These are phyloP conservation scores for Solanum paucissectum DNA, from an alignment of 257 asterid genomes.

Conservation along the genomic window DNA sequence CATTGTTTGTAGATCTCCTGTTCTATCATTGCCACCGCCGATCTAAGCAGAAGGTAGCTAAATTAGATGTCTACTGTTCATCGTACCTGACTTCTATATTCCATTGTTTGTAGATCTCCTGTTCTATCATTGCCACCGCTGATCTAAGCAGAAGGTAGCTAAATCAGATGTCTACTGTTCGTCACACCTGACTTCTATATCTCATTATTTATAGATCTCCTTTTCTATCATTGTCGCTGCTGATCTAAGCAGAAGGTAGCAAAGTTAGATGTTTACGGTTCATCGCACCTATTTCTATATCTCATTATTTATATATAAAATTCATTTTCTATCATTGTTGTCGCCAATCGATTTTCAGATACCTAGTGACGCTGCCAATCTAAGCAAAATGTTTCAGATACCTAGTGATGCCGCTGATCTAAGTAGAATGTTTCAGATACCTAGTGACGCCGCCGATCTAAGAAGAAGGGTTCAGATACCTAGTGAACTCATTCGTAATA, in stretches of 20 bases:
- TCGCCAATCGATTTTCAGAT: background rate
- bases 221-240: no score
- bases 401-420: background rate
- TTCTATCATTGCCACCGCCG: background rate
- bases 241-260: background rate
- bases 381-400: background rate
- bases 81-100: background rate
- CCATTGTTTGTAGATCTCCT: background rate
- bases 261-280: background rate
- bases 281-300: background rate
- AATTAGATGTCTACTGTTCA: background rate
- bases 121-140: background rate
- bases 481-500: background rate
- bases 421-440: background rate
- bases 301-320: no score
- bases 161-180: no score
- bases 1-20: no score
- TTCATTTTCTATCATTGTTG: background rate
- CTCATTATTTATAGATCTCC: no score
- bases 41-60: background rate
- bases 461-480: background rate
- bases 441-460: background rate
- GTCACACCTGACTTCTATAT: background rate
- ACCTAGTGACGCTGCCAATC: background rate
- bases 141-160: background rate